Base-by-base conservation (phyloP, 306 rosid species). In the Citrullus colocynthis region DNA sequence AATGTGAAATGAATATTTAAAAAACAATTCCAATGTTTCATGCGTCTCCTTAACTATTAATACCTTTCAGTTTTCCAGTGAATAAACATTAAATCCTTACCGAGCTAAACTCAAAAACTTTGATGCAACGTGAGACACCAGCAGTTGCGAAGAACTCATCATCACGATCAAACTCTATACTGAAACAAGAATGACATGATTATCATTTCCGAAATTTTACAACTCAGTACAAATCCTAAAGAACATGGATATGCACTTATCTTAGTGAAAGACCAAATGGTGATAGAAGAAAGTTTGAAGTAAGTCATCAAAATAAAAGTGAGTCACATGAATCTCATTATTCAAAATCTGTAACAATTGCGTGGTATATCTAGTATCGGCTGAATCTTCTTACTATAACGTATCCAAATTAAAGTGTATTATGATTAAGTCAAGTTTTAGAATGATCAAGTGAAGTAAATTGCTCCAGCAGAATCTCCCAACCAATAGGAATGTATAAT, bases 151-250 rank as follows among this genome's bases (percentile, higher is more conserved):
- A 91, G 57, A 91, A 84, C 80, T 91, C 93, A 72, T 93, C 96
- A 69, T 93, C 96, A 8, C 97, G 88, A 78, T 91, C 91, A 83
- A 93, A 93, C 88, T 93, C 98, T 81, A 93, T 93, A 86, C 98
- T 93, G 92, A 86, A 90, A 57, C 78, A 87, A 71, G 44, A 51
- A 54, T 49, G 36, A 21, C 41, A 28, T 71, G 57, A 71, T 71
- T 67, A 67, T 67, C 18, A 24, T 48, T 71, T 71, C 76, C 14
- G 13, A 71, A 48, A 13, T 48, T 48, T 71, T 21, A 71, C 21
- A 71, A 63, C 81, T 56, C 3, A 48, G 41, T 10, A 32, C 66
- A 48, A 12, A 49, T 15, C 76, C 59, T 45, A 45, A 67, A 41
- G 32, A 70, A 21, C 45, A 70, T 70, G 57, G 12, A 45, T 5